Percentiles rank a stretch among this genome's conserved stretches.
Conservation (phyloP, 2,329 filamentous ascomycete genomes). For the Shiraia sp. region DNA sequence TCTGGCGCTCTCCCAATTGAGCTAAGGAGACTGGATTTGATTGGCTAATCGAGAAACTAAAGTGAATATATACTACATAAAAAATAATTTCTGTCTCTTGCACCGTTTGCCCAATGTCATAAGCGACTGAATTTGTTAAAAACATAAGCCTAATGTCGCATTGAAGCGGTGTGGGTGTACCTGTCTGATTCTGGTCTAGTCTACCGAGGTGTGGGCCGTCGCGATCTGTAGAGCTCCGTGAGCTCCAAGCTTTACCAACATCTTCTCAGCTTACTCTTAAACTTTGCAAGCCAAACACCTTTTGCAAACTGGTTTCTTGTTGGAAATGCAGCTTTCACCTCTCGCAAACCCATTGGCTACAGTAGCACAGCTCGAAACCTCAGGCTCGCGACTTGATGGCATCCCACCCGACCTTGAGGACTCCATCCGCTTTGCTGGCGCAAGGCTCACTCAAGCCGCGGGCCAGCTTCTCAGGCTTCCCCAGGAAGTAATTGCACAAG, state of each 20-base stretch:
- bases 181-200: constrained; percentile 5
- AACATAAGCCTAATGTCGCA: too few species aligned
- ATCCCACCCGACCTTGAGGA: constrained; percentile 72
- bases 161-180: too few species aligned
- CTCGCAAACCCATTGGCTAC: constrained; percentile 74
- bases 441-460: constrained; percentile 75
- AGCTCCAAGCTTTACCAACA: neutral
- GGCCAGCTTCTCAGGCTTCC: constrained; percentile 81
- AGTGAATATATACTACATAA: neutral
- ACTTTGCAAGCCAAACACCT: too few species aligned
- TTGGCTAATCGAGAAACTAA: constrained; percentile 8
- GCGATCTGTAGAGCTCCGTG: constrained; percentile 5
- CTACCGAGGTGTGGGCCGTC: constrained; percentile 3
- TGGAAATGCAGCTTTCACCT: constrained; percentile 34
- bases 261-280: too few species aligned
- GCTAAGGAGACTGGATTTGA: constrained; percentile 31
- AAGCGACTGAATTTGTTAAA: too few species aligned
- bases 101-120: neutral
- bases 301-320: too few species aligned
- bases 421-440: constrained; percentile 70
- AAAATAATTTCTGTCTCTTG: neutral
- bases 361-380: constrained; percentile 67
- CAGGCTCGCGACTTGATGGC: constrained; percentile 58
- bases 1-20: constrained; percentile 39
- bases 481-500: constrained; percentile 83